Evolutionary conservation across 2,329 filamentous ascomycete genomes (phyloP).

Genomic region (Myriosclerotinia curreyana): DNA sequence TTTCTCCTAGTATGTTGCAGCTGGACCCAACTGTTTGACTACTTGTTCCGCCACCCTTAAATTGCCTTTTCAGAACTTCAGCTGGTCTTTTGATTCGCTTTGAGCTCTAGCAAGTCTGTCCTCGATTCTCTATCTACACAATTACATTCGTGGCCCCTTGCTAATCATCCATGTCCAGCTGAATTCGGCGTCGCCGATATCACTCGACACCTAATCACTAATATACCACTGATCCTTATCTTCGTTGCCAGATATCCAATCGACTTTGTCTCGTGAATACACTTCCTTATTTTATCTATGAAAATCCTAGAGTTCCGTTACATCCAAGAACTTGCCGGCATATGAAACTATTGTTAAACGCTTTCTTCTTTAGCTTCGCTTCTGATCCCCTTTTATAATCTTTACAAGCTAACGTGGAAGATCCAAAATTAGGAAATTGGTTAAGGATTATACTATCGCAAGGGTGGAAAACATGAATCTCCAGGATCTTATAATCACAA

Average conservation of each 20-base stretch:
- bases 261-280: neutral
- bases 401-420: neutral
- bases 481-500: neutral
- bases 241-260: neutral
- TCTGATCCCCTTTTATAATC: neutral
- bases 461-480: too few species aligned
- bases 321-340: neutral
- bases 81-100: too few species aligned
- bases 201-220: neutral
- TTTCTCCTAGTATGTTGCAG: too few species aligned
- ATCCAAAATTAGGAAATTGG: neutral
- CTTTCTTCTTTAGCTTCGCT: neutral
- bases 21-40: too few species aligned
- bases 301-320: too few species aligned
- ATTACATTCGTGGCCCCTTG: neutral
- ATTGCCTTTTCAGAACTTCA: too few species aligned
- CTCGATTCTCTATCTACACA: neutral
- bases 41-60: too few species aligned
- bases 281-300: too few species aligned
- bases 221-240: neutral
- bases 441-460: too few species aligned
- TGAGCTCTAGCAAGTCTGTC: too few species aligned
- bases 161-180: neutral
- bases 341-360: neutral
- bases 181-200: neutral